A percentile compares a stretch with the other conserved stretches of the same genome.
Evolutionary conservation across 192 early-diverging fungal species (phyloP).

Genomic region (Pilobolus umbonatus): DNA sequence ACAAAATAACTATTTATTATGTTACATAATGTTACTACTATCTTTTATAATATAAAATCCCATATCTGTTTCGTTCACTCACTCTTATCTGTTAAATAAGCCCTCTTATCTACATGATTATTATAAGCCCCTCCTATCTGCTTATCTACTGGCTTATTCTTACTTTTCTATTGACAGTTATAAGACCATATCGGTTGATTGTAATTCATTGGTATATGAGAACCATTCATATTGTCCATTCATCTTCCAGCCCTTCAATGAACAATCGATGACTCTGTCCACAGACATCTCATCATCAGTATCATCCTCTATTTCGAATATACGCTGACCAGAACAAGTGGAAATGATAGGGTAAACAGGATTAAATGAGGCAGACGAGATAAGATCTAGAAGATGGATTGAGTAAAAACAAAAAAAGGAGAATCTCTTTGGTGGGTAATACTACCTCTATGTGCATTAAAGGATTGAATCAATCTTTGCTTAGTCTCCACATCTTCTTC

Average conservation of each 20-base stretch:
- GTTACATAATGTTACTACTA: too few relatives aligned
- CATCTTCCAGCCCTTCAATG: slow-evolving; percentile 37
- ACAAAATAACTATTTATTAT: too few relatives aligned
- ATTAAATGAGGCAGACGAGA: slow-evolving; percentile 56
- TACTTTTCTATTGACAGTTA: not conserved
- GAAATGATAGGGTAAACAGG: slow-evolving; percentile 63
- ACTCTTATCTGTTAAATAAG: too few relatives aligned
- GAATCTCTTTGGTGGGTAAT: not conserved
- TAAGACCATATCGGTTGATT: not conserved
- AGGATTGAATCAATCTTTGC: not conserved
- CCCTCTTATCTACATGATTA: too few relatives aligned
- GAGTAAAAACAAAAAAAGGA: not conserved
- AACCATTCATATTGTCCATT: slow-evolving; percentile 26
- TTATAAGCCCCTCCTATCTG: too few relatives aligned
- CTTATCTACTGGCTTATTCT: too few relatives aligned
- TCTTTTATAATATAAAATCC: too few relatives aligned
- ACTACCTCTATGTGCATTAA: slow-evolving; percentile 18
- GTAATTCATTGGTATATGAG: not conserved
- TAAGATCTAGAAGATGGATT: slow-evolving; percentile 40
- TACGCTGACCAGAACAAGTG: slow-evolving; percentile 72
- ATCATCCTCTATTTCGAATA: slow-evolving; percentile 27
- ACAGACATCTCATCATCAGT: slow-evolving; percentile 3
- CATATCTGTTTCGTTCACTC: too few relatives aligned
- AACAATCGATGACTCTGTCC: slow-evolving; percentile 28
- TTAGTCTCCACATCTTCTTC: slow-evolving; percentile 7